phyloP scores from a whole-genome alignment of 441 rosid species.

The Populus tomentosa region DNA sequence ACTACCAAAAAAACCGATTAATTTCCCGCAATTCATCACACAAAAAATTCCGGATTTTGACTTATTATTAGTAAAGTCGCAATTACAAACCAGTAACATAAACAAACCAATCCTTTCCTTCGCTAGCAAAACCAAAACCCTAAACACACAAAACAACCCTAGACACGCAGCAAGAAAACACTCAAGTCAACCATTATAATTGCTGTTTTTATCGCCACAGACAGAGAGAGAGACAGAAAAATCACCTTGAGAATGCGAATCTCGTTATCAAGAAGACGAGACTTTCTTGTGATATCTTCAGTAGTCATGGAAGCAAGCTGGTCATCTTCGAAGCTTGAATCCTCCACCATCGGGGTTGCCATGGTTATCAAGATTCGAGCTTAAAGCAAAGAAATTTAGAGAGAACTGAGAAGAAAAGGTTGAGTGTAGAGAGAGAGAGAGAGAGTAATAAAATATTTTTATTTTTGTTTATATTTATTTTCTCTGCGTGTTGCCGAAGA shows the following conservation, averaged over 20 bases:
- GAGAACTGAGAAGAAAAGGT: not conserved
- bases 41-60: not conserved
- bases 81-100: not conserved
- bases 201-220: not conserved
- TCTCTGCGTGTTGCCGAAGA: not conserved
- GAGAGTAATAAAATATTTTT: not conserved
- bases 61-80: not conserved
- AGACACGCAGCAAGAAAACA: not conserved
- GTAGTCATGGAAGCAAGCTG: slow-evolving; percentile 78
- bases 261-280: slow-evolving; percentile 90
- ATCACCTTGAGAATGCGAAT: slow-evolving; percentile 74
- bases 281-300: slow-evolving; percentile 73
- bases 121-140: not conserved
- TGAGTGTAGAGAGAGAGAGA: not conserved
- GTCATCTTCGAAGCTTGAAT: slow-evolving; percentile 77
- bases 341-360: slow-evolving; percentile 91
- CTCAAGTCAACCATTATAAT: not conserved
- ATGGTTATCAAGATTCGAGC: slow-evolving; percentile 20
- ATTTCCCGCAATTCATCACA: not conserved
- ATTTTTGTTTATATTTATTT: too few relatives aligned
- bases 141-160: not conserved
- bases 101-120: not conserved
- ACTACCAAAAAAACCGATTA: not conserved
- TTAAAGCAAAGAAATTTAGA: not conserved
- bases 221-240: slow-evolving; percentile 1